Base-by-base conservation (phyloP, 2,329 filamentous ascomycete genomes). In the Teratosphaeria epicoccoides region DNA sequence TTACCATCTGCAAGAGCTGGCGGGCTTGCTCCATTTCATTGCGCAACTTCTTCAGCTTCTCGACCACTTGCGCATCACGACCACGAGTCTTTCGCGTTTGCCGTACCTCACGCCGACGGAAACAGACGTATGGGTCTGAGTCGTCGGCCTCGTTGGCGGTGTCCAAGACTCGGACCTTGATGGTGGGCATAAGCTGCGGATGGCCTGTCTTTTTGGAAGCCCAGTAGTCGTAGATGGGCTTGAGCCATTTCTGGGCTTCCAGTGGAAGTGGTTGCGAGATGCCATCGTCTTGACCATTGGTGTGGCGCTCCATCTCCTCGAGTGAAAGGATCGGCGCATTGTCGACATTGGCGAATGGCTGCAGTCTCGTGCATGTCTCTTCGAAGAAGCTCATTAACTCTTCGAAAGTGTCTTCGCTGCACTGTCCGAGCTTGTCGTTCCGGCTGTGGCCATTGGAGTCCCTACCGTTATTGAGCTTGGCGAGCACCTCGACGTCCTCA, bases 41-140 rank as follows among this genome's bases (percentile, higher is more conserved):
- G 51, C 93, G 84, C 64, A 98, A 74, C 67, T 87, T 88, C 74
- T 93, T 93, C 60, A 98, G 79, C 70, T 95, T 96, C 67, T 98
- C 93, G 50, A 87, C 88, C 62, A 91, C 88, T 70, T 95, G 91
- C 29, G 88, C 88, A 73, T 98, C 93, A 64, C 93, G 83, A 60
- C 88, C 88, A 65, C 93, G 81, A 33, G 93, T 98, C 73, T 97
- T 98, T 62, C 93, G 86, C 47, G 89, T 91, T 68, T 95, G 88
- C 52, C 93, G 85, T 46, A 95, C 87, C 71, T 98, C 93, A 57
- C 93, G 87, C 61, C 93, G 83, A 66, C 93, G 83, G 80, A 98
- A 98, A 72, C 93, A 98, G 63, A 98, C 90, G 72, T 95, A 98
- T 47, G 93, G 93, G 71, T 98, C 93, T 62, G 87, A 82, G 67